Evolutionary conservation across 768 basidiomycete species (phyloP).

Genomic region (Leccinellum luteum): DNA sequence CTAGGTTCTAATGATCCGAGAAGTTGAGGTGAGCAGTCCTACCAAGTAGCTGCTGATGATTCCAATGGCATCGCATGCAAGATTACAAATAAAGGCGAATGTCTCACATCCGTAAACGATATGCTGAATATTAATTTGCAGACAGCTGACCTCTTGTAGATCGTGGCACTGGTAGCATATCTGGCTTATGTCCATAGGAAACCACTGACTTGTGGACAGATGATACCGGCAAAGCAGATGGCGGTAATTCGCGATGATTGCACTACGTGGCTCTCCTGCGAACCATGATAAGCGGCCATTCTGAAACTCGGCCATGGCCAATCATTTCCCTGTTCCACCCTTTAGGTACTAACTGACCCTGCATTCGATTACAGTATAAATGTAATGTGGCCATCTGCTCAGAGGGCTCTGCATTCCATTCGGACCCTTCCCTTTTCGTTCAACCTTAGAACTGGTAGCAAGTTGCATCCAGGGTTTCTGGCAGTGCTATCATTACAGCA

Average conservation of each 20-base stretch:
- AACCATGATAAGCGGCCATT: constrained; percentile 27
- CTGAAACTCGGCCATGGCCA: not conserved
- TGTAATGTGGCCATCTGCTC: not conserved
- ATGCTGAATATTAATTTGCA: too few species aligned
- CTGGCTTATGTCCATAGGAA: not conserved
- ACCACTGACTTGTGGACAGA: too few species aligned
- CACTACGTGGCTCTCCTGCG: not conserved
- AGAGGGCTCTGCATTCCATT: not conserved
- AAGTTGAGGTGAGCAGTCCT: not conserved
- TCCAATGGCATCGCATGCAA: not conserved
- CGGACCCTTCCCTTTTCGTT: not conserved
- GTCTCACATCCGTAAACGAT: not conserved
- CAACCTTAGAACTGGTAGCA: too few species aligned
- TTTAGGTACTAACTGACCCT: constrained; percentile 9
- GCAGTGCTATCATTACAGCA: not conserved
- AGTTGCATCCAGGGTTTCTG: not conserved
- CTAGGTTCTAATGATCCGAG: not conserved
- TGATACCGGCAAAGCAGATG: not conserved
- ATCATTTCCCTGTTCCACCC: not conserved
- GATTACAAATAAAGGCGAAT: too few species aligned
- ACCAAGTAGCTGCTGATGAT: too few species aligned
- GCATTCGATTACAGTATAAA: not conserved
- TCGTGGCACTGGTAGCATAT: not conserved
- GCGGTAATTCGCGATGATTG: too few species aligned
- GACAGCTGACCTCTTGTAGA: too few species aligned